A percentile compares a stretch with the other conserved stretches of the same genome.
Conservation (phyloP, 352 stramenopile species). For the Phytophthora sp. region DNA sequence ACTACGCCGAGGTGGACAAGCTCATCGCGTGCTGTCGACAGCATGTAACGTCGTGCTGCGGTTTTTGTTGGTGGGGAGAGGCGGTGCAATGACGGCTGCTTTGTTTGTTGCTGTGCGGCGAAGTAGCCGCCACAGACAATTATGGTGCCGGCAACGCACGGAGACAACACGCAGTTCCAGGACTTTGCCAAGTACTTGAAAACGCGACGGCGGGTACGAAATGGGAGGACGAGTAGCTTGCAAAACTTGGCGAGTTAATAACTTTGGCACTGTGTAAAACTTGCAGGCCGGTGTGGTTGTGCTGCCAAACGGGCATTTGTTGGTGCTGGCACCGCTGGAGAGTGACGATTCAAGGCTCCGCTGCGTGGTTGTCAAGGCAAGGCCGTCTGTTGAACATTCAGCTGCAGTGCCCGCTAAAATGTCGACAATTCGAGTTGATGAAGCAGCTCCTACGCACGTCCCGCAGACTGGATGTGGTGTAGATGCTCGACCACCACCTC, state of each 20-base stretch:
- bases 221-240: too few species aligned
- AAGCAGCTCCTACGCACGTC: conserved; percentile 12
- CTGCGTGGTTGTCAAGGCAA: conserved; percentile 62
- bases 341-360: conserved; percentile 46
- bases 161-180: conserved; percentile 41
- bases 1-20: conserved; percentile 58
- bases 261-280: neutral
- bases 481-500: neutral
- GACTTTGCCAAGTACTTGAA: conserved; percentile 61
- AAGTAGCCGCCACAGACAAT: conserved; percentile 64
- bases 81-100: neutral
- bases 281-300: conserved; percentile 62
- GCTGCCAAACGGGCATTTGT: conserved; percentile 44
- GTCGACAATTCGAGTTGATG: conserved; percentile 34
- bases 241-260: neutral
- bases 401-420: conserved; percentile 21
- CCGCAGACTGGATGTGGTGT: neutral
- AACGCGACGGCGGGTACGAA: conserved; percentile 52
- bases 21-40: conserved; percentile 57
- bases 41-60: conserved; percentile 40
- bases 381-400: conserved; percentile 13
- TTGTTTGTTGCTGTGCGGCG: neutral
- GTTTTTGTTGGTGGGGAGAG: neutral
- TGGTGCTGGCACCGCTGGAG: conserved; percentile 60
- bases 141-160: conserved; percentile 32